Evolutionary conservation across 345 rosid genomes (phyloP), one percentile per base, ranked within the genome.

Genomic region (Cardamine occulta): DNA sequence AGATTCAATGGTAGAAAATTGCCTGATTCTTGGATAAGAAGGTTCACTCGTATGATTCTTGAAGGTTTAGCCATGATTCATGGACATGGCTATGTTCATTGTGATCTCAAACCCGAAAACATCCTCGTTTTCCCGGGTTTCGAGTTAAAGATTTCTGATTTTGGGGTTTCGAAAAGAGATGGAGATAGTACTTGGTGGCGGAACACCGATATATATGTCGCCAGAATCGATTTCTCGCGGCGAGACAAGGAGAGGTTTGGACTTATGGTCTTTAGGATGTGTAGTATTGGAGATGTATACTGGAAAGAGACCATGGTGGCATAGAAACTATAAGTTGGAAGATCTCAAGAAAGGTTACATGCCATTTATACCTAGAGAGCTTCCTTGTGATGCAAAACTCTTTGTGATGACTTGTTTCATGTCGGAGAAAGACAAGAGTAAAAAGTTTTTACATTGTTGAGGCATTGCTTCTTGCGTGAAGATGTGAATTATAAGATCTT

Each of bases 81-180:
- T 12, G 58, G 35, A 0, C 45, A 8, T 23, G 82, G 82, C 1
- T 56, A 56, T 56, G 62, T 56, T 56, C 62, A 56, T 34, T 56
- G 62, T 17, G 62, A 56, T 56, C 42, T 85, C 19, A 85, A 85
- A 54, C 88, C 84, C 0, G 80, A 78, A 5, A 82, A 85, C 47
- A 45, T 85, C 5, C 64, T 82, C 4, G 72, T 84, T 18, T 56
- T 67, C 23, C 28, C 67, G 2, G 18, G 0, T 29, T 29, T 28
- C 0, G 63, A 17, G 8, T 58, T 58, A 2, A 32, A 57, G 62
- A 57, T 57, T 31, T 29, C 40, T n/a, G 63, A 58, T 58, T 58
- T 58, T 0, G 63, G 63, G 7, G 0, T 58, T 14, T 17, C 63
- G 0, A 32, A 17, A 17, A 32, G 44, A 58, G 63, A 58, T 1